Evolutionary conservation across 2,329 filamentous ascomycete species (phyloP), one percentile per base, ranked within the genome.

Genomic region (Cladorrhinum sp.): DNA sequence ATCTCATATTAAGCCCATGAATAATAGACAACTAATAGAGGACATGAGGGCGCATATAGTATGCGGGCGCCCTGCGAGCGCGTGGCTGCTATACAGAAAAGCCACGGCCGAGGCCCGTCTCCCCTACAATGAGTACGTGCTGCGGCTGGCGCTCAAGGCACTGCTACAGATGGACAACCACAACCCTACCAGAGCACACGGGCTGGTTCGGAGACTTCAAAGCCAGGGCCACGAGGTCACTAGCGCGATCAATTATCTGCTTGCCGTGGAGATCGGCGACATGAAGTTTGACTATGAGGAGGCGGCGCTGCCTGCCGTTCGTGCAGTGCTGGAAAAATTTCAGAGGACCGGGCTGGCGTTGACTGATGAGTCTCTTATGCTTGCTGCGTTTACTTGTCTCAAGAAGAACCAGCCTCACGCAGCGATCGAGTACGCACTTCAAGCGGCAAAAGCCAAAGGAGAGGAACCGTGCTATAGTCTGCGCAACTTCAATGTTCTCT

Each of bases 71-170:
- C 74, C 75, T 65, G 59, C 56, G 3, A 63, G 68, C 12, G 76
- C 76, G 0, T 66, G 76, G 57, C 65, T 64, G 16, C 72, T 77
- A 3, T 83, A 82, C 67, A 73, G 69, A 55, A 68, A 68, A 24
- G 75, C 75, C 0, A 50, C 73, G 1, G 65, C 63, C 9, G 68
- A 65, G 3, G 73, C 75, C 5, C 42, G 42, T 18, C 71, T 80
- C 66, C 69, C 71, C 1, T 73, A 73, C 61, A 77, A 75, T 26
- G 66, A 68, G 2, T 73, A 75, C 23, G 80, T 77, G 57, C 72
- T 84, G 14, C 76, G 77, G n/a, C 71, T 83, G 4, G 80, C 78
- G 8, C 76, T 84, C 8, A 66, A 75, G 9, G 79, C 80, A 1
- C 67, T 16, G 69, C 48, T 1, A 57, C 74, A 39, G 68, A 67